Conservation (phyloP, 2,329 filamentous ascomycete species). For the Ilyonectria sp. region DNA sequence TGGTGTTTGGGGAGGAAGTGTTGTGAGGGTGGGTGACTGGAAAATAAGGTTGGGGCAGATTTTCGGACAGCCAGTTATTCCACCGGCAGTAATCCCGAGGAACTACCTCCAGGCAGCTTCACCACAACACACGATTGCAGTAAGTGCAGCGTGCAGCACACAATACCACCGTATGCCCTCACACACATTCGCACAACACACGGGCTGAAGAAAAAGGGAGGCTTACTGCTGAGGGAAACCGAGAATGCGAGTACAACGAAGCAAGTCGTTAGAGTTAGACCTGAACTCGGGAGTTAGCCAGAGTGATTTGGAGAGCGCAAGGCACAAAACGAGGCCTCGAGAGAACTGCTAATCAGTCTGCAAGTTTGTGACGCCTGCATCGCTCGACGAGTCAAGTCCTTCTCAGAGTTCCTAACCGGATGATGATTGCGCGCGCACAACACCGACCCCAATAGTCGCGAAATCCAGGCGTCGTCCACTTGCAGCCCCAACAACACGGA, state of each 20-base stretch:
- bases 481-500: background rate
- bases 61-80: slow-evolving; percentile 26
- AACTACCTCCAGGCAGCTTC: slow-evolving; percentile 6
- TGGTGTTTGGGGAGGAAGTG: slow-evolving; percentile 17
- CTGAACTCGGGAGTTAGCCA: slow-evolving; percentile 35
- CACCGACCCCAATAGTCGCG: background rate
- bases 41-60: slow-evolving; percentile 28
- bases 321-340: background rate
- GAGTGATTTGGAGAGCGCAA: background rate
- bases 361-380: background rate
- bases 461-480: background rate
- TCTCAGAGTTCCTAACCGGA: background rate
- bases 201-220: background rate
- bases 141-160: background rate
- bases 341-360: background rate
- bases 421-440: background rate
- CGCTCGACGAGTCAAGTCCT: background rate
- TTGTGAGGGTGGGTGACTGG: background rate
- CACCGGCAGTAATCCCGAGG: slow-evolving; percentile 17
- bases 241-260: slow-evolving; percentile 46
- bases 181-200: background rate
- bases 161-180: background rate
- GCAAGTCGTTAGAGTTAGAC: slow-evolving; percentile 46
- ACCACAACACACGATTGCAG: slow-evolving; percentile 2
- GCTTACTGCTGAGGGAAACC: slow-evolving; percentile 44